Base-by-base conservation (phyloP, 345 rosid species). In the Abelmoschus esculentus region DNA sequence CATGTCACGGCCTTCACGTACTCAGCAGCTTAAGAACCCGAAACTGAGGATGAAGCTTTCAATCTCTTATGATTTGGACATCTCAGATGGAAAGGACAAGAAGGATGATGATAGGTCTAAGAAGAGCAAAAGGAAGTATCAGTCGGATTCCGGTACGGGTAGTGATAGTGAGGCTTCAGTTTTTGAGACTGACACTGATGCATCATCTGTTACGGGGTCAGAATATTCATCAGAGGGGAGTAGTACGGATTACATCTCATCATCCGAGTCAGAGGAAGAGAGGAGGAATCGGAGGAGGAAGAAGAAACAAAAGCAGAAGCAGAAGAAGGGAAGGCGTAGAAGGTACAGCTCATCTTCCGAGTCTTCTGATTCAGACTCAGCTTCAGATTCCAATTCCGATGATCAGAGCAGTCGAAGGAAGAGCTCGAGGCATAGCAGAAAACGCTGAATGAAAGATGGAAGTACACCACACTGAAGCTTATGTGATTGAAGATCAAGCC, bases 91-190 rank as follows among this genome's bases (percentile, higher is more conserved):
- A 28, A 74, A 77, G 76, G 74, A 67, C n/a, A 85, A 85, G 73
- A 82, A 80, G 80, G 73, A 66, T 9, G 85, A 85, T 70, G 82
- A 80, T 80, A 67, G 77, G 40, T 73, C 85, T 0, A 89, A 86
- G 87, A 88, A 91, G 80, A 95, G 91, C 72, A 95, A 91, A 80
- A 88, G 97, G 78, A 95, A 95, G 83, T 83, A 91, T 55, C 75
- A 82, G 29, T 80, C 92, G 0, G 84, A 83, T 32, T 85, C 93
- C 10, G 44, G 44, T 38, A 38, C 44, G 0, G 44, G 93, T 61
- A 89, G 78, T 62, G 38, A 34, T 34, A 34, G 7, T 34, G 38
- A 34, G 38, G 38, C 38, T 34, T 34, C 38, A 34, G 38, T 34
- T 34, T 34, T 34, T 34, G 38, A 34, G 38, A 34, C 38, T 1